These are phyloP conservation scores for Parachaetomium inaequale DNA, from an alignment of 495 filamentous ascomycete genomes.

Conservation along the genomic window DNA sequence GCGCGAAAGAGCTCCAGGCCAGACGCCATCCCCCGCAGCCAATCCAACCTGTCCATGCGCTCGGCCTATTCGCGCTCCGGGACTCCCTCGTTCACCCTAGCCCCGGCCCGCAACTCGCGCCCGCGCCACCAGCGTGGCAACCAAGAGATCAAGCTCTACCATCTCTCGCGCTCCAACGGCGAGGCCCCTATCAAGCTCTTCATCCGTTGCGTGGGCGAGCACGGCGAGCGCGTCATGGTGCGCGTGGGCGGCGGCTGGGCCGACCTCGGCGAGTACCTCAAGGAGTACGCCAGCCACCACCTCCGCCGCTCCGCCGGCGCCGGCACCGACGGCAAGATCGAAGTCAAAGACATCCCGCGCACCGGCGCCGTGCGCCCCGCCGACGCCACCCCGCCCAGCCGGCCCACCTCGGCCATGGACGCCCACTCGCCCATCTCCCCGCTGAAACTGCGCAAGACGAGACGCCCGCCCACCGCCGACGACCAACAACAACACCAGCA, in stretches of 20 bases:
- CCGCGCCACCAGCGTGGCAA: slow-evolving; percentile 45
- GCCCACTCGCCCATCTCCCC: slow-evolving; percentile 33
- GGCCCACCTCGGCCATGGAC: slow-evolving; percentile 38
- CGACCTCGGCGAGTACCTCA: slow-evolving; percentile 90
- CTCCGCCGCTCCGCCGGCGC: slow-evolving; percentile 52
- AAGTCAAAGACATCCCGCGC: slow-evolving; percentile 55
- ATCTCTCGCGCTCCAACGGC: slow-evolving; percentile 79
- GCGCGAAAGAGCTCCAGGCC: slow-evolving; percentile 33
- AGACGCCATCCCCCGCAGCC: slow-evolving; percentile 38
- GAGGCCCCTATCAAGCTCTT: slow-evolving; percentile 88
- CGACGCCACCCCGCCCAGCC: slow-evolving; percentile 43
- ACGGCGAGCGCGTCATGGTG: slow-evolving; percentile 93
- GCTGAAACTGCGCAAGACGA: slow-evolving; percentile 41
- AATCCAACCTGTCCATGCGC: slow-evolving; percentile 41
- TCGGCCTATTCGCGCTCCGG: slow-evolving; percentile 50
- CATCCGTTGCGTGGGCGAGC: slow-evolving; percentile 84
- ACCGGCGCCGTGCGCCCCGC: slow-evolving; percentile 16
- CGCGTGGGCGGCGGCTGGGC: slow-evolving; percentile 96
- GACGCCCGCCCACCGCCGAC: neutral
- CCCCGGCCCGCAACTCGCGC: slow-evolving; percentile 53
- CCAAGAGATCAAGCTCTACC: slow-evolving; percentile 82
- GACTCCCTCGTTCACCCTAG: slow-evolving; percentile 66
- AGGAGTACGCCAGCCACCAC: slow-evolving; percentile 88
- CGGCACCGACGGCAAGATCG: slow-evolving; percentile 44
- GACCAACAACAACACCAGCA: neutral